Percentiles rank a stretch among this genome's conserved stretches.
phyloP scores from a whole-genome alignment of 2,329 filamentous ascomycete genomes.

The Sporothrix sp. region DNA sequence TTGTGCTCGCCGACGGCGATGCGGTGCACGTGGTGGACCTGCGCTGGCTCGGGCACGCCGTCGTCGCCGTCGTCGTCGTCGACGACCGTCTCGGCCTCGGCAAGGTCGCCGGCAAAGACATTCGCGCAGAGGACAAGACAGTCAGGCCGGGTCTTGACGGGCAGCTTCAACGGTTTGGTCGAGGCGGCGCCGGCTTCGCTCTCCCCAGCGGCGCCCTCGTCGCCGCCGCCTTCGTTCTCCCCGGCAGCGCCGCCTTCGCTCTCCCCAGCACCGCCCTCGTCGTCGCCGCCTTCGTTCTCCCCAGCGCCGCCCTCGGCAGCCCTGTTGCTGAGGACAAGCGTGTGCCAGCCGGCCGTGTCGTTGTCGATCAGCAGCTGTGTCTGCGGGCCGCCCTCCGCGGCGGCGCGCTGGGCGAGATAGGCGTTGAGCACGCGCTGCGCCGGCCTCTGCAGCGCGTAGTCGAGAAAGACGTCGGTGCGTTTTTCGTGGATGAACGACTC shows the following conservation, averaged over 20 bases:
- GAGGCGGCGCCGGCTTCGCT: no score
- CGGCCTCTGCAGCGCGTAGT: conserved; percentile 8
- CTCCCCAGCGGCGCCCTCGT: no score
- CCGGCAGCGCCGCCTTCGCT: background rate
- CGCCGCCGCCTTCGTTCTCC: no score
- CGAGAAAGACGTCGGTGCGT: conserved; percentile 5
- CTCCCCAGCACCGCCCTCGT: background rate
- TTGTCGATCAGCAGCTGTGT: conserved; percentile 10
- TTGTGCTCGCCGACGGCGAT: conserved; percentile 10
- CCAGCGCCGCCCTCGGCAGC: no score
- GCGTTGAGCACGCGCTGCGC: conserved; percentile 10
- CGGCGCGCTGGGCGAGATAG: background rate
- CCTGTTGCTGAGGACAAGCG: background rate
- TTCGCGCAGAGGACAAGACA: conserved; percentile 12
- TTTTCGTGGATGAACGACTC: conserved; percentile 4
- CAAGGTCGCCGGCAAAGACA: background rate
- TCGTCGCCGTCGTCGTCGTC: background rate
- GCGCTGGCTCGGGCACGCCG: background rate
- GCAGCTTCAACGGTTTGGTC: background rate
- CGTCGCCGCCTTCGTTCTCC: background rate
- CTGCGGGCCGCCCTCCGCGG: background rate
- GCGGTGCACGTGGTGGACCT: conserved; percentile 4
- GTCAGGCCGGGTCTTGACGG: conserved; percentile 12
- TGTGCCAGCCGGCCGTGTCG: background rate
- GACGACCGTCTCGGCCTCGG: conserved; percentile 1